Percentiles rank a stretch among this genome's conserved stretches.
Conservation (phyloP, 129 eudicot genomes). For the Escallonia herrerae region DNA sequence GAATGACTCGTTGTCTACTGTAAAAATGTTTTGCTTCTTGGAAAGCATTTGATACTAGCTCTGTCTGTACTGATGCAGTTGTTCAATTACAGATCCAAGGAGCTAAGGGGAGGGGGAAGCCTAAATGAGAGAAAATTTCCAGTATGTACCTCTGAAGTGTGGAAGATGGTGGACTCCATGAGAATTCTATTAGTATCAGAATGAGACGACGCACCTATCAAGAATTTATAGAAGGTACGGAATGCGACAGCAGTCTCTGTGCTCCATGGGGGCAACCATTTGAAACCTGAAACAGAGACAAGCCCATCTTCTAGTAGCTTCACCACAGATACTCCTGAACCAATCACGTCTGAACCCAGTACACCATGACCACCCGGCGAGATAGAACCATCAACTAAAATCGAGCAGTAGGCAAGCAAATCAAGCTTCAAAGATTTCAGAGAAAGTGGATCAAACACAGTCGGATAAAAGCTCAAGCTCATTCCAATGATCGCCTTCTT, state of each 20-base stretch:
- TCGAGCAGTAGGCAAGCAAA: conserved; percentile 66
- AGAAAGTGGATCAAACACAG: conserved; percentile 80
- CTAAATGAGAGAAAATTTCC: conserved; percentile 14
- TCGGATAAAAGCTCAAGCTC: conserved; percentile 64
- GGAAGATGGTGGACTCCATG: conserved; percentile 58
- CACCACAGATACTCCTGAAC: conserved; percentile 40
- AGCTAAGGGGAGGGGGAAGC: conserved; percentile 3
- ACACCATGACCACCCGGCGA: conserved; percentile 29
- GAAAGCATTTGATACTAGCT: too few relatives aligned
- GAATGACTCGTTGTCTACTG: too few relatives aligned
- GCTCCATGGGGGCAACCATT: conserved; percentile 97
- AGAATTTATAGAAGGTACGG: conserved; percentile 70
- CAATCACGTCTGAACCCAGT: conserved; percentile 18
- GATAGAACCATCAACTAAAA: conserved; percentile 37
- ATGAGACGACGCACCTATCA: conserved; percentile 70
- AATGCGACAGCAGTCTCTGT: conserved; percentile 88
- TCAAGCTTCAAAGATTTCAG: conserved; percentile 88
- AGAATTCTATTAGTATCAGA: conserved; percentile 35
- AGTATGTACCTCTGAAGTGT: conserved; percentile 68
- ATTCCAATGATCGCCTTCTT: conserved; percentile 31
- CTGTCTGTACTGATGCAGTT: too few relatives aligned
- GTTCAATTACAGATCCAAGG: not conserved
- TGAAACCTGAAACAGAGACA: conserved; percentile 67
- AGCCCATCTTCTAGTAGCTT: conserved; percentile 78
- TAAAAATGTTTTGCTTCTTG: too few relatives aligned